Percentiles rank a stretch among this genome's conserved stretches.
Evolutionary conservation across 2,329 filamentous ascomycete species (phyloP).

Genomic region (Botrytis sinoallii): DNA sequence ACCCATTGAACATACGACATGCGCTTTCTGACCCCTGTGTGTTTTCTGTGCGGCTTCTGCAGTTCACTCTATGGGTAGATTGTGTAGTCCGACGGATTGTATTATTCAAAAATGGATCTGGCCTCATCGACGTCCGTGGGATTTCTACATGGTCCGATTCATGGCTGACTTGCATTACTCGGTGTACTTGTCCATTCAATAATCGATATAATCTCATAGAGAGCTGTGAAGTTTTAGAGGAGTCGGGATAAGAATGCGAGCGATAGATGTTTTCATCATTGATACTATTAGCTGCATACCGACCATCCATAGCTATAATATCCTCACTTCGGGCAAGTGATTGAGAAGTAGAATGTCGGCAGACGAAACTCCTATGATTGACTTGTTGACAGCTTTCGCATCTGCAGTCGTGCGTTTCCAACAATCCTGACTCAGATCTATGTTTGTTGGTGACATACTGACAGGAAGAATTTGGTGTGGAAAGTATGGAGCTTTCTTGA

Average conservation of each 20-base stretch:
- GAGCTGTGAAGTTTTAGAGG: not conserved
- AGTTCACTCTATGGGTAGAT: not conserved
- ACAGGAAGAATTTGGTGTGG: not conserved
- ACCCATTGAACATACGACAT: not conserved
- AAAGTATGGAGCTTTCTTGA: not conserved
- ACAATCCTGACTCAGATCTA: not conserved
- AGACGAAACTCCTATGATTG: constrained; percentile 25
- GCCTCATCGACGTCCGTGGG: not conserved
- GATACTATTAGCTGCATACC: constrained; percentile 28
- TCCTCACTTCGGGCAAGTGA: constrained; percentile 21
- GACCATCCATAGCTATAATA: constrained; percentile 27
- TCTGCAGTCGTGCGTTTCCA: not conserved
- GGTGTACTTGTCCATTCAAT: not conserved
- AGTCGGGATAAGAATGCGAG: not conserved
- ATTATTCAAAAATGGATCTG: not conserved
- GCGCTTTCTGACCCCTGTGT: not conserved
- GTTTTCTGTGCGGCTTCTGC: too few species aligned
- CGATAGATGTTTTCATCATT: not conserved
- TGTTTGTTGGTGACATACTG: not conserved
- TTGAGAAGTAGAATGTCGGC: constrained; percentile 29
- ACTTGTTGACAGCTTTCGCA: not conserved
- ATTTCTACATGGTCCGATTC: not conserved
- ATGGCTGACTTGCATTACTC: not conserved
- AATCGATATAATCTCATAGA: not conserved
- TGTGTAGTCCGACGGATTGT: not conserved